Evolutionary conservation across 2,329 filamentous ascomycete genomes (phyloP), one percentile per base, ranked within the genome.

Genomic region (Diatrype stigma): DNA sequence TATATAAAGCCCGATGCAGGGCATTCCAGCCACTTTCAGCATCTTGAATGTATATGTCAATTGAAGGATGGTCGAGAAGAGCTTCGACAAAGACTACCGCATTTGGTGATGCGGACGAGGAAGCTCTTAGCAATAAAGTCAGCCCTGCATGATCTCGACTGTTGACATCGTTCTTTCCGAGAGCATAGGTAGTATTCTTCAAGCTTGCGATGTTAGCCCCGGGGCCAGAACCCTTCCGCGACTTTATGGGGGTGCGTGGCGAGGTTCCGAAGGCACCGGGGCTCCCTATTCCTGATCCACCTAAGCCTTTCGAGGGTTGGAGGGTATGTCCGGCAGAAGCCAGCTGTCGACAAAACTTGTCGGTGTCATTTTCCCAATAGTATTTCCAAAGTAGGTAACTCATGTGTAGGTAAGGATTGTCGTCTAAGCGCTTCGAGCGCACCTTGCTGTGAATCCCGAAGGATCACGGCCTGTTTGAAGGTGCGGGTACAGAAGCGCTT

Each of bases 331-430:
- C 78, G 73, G 86, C 79, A 70, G 83, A 84, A 67, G 86, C 86
- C 81, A 99, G 81, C 68, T 95, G 82, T 77, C 87, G 87, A 76
- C 89, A 87, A 81, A 99, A 97, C 68, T 78, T 85, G 70, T 96
- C 92, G 84, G 96, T 88, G 84, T 99, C 91, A 81, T 96, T 89
- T 84, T 96, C 88, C 79, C 95, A 87, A 71, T 93, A 97, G 71
- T 84, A 90, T 81, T 91, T 92, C 93, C 93, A 96, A 72, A 99
- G 85, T 82, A 88, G 83, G 78, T 91, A 87, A 86, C 90, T 97
- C 93, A 97, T 94, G 84, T 84, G 84, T 75, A 69, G 71, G 14
- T 62, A 60, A 64, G 56, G 59, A 64, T 54, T 60, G 61, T 68
- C 65, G 71, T 70, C 70, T 67, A 68, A 70, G 60, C 75, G 73